Percentiles rank a stretch among this genome's conserved stretches.
phyloP scores from a whole-genome alignment of 495 filamentous ascomycete genomes.

The Penicillium pulvis region DNA sequence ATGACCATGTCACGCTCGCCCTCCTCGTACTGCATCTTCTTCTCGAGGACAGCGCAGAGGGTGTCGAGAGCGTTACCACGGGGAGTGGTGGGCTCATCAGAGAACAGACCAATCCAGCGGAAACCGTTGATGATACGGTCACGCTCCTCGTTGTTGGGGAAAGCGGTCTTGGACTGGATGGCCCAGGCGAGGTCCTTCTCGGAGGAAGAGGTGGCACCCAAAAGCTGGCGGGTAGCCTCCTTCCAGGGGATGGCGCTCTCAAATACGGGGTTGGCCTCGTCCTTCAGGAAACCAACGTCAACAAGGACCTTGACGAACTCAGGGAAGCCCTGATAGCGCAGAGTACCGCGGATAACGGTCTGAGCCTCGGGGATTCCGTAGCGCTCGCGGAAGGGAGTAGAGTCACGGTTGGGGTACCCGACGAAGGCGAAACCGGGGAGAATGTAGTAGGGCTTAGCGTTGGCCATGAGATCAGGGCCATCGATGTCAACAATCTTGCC shows the following conservation, averaged over 20 bases:
- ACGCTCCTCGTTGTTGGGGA: conserved; percentile 71
- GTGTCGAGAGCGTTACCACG: conserved; percentile 83
- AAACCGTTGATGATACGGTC: conserved; percentile 75
- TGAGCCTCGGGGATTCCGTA: conserved; percentile 85
- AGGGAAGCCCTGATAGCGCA: conserved; percentile 84
- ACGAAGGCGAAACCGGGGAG: conserved; percentile 89
- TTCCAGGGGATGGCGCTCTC: conserved; percentile 72
- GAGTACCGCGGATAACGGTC: conserved; percentile 65
- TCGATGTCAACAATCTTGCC: conserved; percentile 66
- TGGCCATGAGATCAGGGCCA: conserved; percentile 76
- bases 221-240: conserved; percentile 73
- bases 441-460: conserved; percentile 88
- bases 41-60: conserved; percentile 84
- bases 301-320: conserved; percentile 85
- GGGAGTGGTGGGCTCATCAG: conserved; percentile 69
- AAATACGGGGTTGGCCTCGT: conserved; percentile 62
- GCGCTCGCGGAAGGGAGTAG: conserved; percentile 78
- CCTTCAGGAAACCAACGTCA: conserved; percentile 79
- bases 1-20: conserved; percentile 85
- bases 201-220: conserved; percentile 61
- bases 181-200: conserved; percentile 70
- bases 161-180: conserved; percentile 73
- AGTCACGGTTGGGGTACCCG: conserved; percentile 92
- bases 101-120: conserved; percentile 87
- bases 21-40: conserved; percentile 87